Base-by-base conservation (phyloP, 2,329 filamentous ascomycete species). In the Diaporthe caulivora region DNA sequence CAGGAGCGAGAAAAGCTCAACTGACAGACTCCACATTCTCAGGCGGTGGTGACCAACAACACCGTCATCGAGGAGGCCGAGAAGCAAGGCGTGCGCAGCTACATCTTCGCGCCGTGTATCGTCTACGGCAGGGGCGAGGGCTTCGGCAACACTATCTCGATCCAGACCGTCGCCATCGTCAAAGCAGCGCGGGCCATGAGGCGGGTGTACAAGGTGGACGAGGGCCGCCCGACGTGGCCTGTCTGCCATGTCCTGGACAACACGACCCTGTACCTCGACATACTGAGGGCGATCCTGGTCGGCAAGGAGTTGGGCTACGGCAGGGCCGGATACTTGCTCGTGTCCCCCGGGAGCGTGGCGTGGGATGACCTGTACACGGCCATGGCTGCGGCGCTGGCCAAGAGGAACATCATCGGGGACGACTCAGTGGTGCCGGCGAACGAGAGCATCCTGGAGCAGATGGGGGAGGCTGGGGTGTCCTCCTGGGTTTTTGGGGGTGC, bases 21-120 rank as follows among this genome's bases (percentile, higher is more conserved):
- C 10, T 4, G 1, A 24, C 44, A 54, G 34, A 73, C 64, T 34
- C n/a, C 2, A n/a, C 42, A 9, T 10, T 17, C 47, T 8, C 5
- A 86, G 84, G 83, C 83, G 3, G 74, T 86, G 2, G 74, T 79
- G 0, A 81, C 83, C 10, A 88, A 88, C 72, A 82, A 80, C 49
- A 78, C 73, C 0, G 80, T 88, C 11, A 84, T 87, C 47, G 86
- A 88, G 24, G 78, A 81, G 8, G 82, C 82, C 8, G 83, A 86
- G 31, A 76, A 76, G 15, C 73, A 82, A 18, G 86, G 85, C 0
- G 85, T 89, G 3, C 81, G 80, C 40, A 85, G 82, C 72, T 89
- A 89, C 75, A 84, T 89, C n/a, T 89, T 89, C 77, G 80, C 80
- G 0, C 88, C 87, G 1, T 89, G 87, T 76, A 85, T 89, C 37